These are phyloP conservation scores for Orychophragmus violaceus DNA, from an alignment of 345 rosid species.

Conservation along the genomic window DNA sequence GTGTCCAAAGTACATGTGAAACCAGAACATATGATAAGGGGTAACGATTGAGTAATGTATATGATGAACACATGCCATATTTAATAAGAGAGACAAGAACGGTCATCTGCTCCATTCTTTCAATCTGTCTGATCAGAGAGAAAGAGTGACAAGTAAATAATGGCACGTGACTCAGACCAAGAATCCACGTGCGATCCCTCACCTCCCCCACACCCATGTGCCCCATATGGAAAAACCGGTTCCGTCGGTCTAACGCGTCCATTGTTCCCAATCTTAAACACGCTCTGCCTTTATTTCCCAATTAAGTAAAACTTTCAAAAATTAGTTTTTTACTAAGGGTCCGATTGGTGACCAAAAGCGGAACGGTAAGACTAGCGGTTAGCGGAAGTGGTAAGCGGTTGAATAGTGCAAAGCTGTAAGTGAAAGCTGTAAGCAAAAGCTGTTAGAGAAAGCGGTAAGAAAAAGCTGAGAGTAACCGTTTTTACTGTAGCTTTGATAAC, in stretches of 20 bases:
- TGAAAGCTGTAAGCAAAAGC: no score
- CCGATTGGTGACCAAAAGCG: no score
- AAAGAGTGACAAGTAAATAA: slow-evolving; percentile 38
- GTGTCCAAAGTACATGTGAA: slow-evolving; percentile 24
- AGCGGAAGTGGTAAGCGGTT: no score
- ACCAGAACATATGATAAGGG: slow-evolving; percentile 23
- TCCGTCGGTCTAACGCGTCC: slow-evolving; percentile 50
- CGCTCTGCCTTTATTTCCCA: not conserved
- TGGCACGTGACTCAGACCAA: slow-evolving; percentile 50
- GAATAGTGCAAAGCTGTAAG: no score
- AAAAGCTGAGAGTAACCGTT: no score
- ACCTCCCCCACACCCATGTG: slow-evolving; percentile 50
- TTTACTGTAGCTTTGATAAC: no score
- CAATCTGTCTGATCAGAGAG: slow-evolving; percentile 18
- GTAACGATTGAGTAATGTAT: slow-evolving; percentile 8
- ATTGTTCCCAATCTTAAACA: slow-evolving; percentile 4
- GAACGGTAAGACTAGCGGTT: no score
- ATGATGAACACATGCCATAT: slow-evolving; percentile 28
- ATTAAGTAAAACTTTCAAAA: not conserved
- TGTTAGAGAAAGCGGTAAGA: no score
- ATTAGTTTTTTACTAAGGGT: not conserved
- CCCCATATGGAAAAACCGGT: slow-evolving; percentile 20
- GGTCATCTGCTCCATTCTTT: slow-evolving; percentile 27
- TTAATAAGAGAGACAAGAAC: slow-evolving; percentile 27
- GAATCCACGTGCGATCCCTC: slow-evolving; percentile 42